A percentile compares a stretch with the other conserved stretches of the same genome.
These are phyloP conservation scores for Ceratocystis ficicola DNA, from an alignment of 2,329 filamentous ascomycete species.

Conservation along the genomic window DNA sequence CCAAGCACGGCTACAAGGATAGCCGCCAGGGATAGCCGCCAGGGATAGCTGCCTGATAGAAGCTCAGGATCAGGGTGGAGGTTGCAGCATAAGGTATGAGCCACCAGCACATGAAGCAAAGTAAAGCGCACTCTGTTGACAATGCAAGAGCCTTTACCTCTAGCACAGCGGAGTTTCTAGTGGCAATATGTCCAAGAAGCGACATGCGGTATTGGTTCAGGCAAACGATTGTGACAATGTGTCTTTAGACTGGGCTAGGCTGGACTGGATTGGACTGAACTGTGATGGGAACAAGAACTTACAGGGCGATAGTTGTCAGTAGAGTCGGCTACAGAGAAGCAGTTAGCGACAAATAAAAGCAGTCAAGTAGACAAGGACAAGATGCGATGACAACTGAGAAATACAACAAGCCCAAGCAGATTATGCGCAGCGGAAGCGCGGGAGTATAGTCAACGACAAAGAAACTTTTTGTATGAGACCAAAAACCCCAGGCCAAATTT, in stretches of 20 bases:
- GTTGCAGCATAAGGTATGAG: not conserved
- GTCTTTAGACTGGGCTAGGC: too few relatives aligned
- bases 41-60: not conserved
- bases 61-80: not conserved
- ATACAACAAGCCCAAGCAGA: not conserved
- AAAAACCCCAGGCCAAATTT: not conserved
- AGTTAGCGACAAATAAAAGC: not conserved
- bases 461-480: not conserved
- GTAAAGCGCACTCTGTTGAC: not conserved
- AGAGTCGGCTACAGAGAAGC: slow-evolving; percentile 45
- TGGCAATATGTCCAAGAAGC: not conserved
- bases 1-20: too few relatives aligned
- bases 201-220: not conserved
- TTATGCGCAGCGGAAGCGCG: not conserved
- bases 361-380: not conserved
- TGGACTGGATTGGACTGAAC: too few relatives aligned
- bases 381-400: not conserved
- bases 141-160: not conserved
- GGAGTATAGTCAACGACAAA: too few relatives aligned
- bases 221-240: not conserved
- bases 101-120: not conserved
- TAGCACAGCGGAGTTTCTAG: not conserved
- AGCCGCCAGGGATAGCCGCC: too few relatives aligned
- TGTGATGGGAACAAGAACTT: slow-evolving; percentile 30
- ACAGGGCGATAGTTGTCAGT: slow-evolving; percentile 51